These are phyloP conservation scores for Raphanus hybrid DNA, from an alignment of 441 rosid genomes.

Conservation along the genomic window DNA sequence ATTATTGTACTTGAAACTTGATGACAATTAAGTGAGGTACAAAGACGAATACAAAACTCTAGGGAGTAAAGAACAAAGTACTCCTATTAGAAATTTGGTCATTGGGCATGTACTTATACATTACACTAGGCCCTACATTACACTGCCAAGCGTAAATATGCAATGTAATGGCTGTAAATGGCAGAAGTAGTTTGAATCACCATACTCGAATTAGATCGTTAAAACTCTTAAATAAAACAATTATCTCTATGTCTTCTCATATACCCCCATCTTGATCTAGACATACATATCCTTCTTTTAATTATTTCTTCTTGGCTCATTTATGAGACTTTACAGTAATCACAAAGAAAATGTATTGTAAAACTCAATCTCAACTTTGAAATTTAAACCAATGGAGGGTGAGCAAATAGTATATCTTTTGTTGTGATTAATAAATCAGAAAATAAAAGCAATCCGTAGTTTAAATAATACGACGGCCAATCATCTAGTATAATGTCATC, in stretches of 20 bases:
- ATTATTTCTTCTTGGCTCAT: background rate
- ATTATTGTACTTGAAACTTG: constrained; percentile 5
- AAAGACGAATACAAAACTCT: constrained; percentile 37
- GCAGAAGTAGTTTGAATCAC: background rate
- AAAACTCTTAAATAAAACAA: background rate
- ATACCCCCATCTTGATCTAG: background rate
- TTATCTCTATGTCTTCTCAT: background rate
- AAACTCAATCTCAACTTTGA: background rate
- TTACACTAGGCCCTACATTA: background rate
- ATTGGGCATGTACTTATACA: background rate
- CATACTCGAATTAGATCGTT: background rate
- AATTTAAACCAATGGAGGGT: background rate
- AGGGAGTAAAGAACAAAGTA: constrained; percentile 20
- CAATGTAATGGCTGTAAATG: background rate
- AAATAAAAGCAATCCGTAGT: background rate
- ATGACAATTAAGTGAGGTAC: constrained; percentile 27
- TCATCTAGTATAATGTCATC: background rate
- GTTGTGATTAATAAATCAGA: background rate
- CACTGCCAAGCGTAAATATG: constrained; percentile 11
- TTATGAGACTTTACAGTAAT: background rate
- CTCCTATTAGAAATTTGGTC: background rate
- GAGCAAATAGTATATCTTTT: background rate
- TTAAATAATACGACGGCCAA: background rate
- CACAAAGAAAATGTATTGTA: background rate
- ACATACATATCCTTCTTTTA: background rate